phyloP scores from a whole-genome alignment of 768 basidiomycete genomes.

The Mycena metata region DNA sequence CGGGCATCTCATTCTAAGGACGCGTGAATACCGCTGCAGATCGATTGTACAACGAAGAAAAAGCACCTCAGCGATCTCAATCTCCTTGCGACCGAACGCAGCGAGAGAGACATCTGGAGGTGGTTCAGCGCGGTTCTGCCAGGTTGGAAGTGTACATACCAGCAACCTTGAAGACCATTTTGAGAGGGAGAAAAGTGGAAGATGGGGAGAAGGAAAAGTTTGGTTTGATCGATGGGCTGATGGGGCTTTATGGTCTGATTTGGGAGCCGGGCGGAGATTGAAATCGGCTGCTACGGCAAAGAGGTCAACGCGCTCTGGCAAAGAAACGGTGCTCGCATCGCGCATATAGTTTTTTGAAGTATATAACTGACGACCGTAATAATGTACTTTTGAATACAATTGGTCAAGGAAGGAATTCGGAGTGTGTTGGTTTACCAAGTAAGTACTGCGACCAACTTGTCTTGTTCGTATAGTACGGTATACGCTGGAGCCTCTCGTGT shows the following conservation, averaged over 20 bases:
- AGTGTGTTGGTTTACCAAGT: no score
- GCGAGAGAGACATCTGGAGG: constrained; percentile 91
- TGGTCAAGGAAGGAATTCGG: no score
- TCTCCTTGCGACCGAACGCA: constrained; percentile 99
- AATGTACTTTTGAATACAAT: no score
- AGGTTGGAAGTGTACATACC: constrained; percentile 57
- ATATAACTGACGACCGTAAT: no score
- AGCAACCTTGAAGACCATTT: constrained; percentile 93
- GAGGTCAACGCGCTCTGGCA: no score
- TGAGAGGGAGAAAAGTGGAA: constrained; percentile 14
- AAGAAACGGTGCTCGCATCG: no score
- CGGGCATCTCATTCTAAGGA: constrained; percentile 92
- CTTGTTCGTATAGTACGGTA: no score
- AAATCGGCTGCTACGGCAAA: constrained; percentile 19
- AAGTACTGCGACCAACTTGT: no score
- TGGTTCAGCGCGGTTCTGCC: constrained; percentile 29
- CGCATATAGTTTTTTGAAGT: no score
- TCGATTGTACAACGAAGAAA: constrained; percentile 27
- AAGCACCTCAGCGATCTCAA: constrained; percentile 95
- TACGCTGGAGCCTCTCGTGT: no score
- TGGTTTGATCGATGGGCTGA: constrained; percentile 39
- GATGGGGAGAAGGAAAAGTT: constrained; percentile 32
- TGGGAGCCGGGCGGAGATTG: constrained; percentile 37
- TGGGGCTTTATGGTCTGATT: constrained; percentile 8
- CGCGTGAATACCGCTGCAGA: constrained; percentile 30